These are phyloP conservation scores for Tulasnella sp. DNA, from an alignment of 768 basidiomycete genomes.

Conservation along the genomic window DNA sequence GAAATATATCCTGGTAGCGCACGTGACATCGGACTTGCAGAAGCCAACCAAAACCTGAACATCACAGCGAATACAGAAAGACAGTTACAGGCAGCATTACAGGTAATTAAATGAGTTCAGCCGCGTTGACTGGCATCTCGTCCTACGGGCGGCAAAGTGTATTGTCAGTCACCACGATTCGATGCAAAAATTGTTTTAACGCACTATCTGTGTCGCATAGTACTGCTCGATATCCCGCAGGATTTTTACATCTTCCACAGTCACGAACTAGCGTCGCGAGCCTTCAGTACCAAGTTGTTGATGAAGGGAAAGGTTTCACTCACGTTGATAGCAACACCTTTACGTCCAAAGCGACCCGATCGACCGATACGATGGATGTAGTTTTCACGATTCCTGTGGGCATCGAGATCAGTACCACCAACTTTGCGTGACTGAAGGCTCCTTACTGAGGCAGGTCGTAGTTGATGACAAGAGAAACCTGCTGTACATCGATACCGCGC, in stretches of 20 bases:
- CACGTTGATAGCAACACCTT: constrained; percentile 99
- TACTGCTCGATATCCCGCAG: constrained; percentile 97
- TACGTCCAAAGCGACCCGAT: constrained; percentile 96
- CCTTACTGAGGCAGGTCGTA: constrained; percentile 30
- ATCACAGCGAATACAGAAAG: not conserved
- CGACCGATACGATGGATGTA: constrained; percentile 99
- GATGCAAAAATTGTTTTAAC: constrained; percentile 21
- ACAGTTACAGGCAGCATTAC: constrained; percentile 1
- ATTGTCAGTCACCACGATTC: constrained; percentile 21
- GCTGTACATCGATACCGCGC: constrained; percentile 41
- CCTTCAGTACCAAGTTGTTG: not conserved
- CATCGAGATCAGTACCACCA: not conserved
- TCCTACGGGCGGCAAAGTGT: constrained; percentile 41
- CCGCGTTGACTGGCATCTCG: constrained; percentile 98
- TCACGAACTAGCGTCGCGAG: constrained; percentile 57
- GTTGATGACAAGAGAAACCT: constrained; percentile 38
- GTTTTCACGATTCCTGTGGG: constrained; percentile 85
- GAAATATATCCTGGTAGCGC: too few relatives aligned
- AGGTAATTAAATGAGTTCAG: constrained; percentile 71
- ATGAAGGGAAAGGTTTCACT: constrained; percentile 25
- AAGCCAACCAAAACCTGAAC: not conserved
- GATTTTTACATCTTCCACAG: constrained; percentile 91
- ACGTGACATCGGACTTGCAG: too few relatives aligned
- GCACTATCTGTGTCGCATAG: constrained; percentile 88
- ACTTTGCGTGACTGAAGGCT: not conserved